Evolutionary conservation across 805 yeast genomes (phyloP), one percentile per base, ranked within the genome.

Genomic region (Priceomyces melissophilus): DNA sequence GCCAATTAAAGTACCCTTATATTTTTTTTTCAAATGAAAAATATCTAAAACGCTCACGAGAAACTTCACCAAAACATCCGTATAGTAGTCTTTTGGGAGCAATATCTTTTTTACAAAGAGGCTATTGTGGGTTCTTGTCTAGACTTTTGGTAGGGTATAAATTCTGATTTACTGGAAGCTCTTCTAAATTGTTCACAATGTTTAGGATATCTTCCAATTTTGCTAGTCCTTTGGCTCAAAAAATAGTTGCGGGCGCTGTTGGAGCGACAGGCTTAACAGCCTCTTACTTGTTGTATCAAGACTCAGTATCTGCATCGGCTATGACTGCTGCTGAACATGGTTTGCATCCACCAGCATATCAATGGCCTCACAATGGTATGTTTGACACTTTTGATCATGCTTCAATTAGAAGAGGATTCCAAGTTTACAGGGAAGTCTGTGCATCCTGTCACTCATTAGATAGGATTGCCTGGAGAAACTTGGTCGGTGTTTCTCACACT

Each of bases 271-370:
- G 95, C 52, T 71, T 86, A 47, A 77, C 87, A 43, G 88, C 95
- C 35, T 84, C 93, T 44, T 85, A 84, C 65, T 71, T 84, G 58
- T 73, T 86, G 60, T 88, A 88, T 71, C 80, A 86, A 59, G 96
- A 88, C 65, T 76, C 89, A 25, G 78, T 82, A 66, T 82, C 88
- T 48, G 96, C 96, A 44, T 81, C 79, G 58, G 98, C 98, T 60
- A 86, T 91, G 95, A 90, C 99, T 42, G 95, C 93, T 52, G 96
- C 98, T 53, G 99, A 93, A 74, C 98, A 93, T 72, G 99, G 99
- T 54, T 79, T 93, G 63, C 99, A 93, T 68, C 84, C 99, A 29
- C 96, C 98, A 49, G 82, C 82, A 44, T 90, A 76, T 66, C 84
- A 81, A 42, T 93, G 98, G 98, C 78, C 96, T 33, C 98, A 91